These are phyloP conservation scores for Sporisorium reilianum DNA, from an alignment of 1,284 basidiomycete species.

Conservation along the genomic window DNA sequence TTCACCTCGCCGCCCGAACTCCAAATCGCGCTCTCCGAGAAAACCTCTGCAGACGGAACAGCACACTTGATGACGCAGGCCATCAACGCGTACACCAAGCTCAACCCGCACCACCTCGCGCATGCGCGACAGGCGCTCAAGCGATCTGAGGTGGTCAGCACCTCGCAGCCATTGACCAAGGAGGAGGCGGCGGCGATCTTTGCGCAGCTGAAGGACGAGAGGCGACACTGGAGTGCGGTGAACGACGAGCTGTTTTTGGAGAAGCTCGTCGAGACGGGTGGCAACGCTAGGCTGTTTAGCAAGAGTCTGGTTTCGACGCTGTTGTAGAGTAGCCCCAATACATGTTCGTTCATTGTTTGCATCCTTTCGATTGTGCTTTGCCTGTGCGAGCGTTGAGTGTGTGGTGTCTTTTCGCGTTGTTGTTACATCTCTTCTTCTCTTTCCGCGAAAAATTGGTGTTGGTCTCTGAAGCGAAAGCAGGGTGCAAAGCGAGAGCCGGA, in stretches of 20 bases:
- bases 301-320: constrained; percentile 48
- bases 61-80: constrained; percentile 28
- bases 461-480: constrained; percentile 2
- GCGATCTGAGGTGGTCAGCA: constrained; percentile 34
- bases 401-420: neutral
- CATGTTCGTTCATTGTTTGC: neutral
- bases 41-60: neutral
- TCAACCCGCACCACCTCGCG: constrained; percentile 47
- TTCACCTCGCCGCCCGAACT: constrained; percentile 50
- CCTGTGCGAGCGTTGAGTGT: neutral
- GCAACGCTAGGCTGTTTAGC: constrained; percentile 57
- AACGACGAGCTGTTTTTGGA: constrained; percentile 64
- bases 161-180: constrained; percentile 31
- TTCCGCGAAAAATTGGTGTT: neutral
- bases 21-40: constrained; percentile 43
- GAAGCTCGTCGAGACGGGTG: constrained; percentile 62
- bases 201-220: constrained; percentile 50
- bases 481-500: no score
- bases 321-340: constrained; percentile 18
- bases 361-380: neutral
- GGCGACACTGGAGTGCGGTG: constrained; percentile 44
- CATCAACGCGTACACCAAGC: constrained; percentile 58
- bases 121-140: constrained; percentile 32
- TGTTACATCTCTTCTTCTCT: neutral
- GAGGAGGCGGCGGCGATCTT: constrained; percentile 55